Evolutionary conservation across 2,329 filamentous ascomycete species (phyloP).

Genomic region (Ascochyta clinopodiicola): DNA sequence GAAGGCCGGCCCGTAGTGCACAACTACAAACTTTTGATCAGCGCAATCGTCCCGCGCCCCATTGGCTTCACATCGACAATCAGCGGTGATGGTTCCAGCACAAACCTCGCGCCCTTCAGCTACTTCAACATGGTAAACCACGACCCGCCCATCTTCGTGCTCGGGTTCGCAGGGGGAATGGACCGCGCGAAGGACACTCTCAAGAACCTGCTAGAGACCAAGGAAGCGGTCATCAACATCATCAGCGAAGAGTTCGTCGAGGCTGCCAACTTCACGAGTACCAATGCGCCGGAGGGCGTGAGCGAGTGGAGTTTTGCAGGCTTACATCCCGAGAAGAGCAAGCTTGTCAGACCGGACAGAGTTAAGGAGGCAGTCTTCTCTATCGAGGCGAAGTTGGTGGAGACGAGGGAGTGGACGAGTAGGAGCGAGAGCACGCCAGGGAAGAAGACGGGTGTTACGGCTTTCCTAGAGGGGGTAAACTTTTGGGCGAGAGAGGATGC

Average conservation of each 20-base stretch:
- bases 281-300: slow-evolving; percentile 78
- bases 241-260: slow-evolving; percentile 85
- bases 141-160: slow-evolving; percentile 83
- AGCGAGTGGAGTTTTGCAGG: slow-evolving; percentile 83
- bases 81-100: slow-evolving; percentile 65
- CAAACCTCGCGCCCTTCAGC: slow-evolving; percentile 86
- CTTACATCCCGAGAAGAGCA: slow-evolving; percentile 71
- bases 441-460: slow-evolving; percentile 76
- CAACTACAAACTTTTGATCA: slow-evolving; percentile 95
- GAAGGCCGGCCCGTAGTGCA: slow-evolving; percentile 68
- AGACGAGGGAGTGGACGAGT: slow-evolving; percentile 78
- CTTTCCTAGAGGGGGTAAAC: slow-evolving; percentile 79
- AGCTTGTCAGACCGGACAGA: slow-evolving; percentile 71
- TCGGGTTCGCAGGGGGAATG: slow-evolving; percentile 65
- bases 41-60: slow-evolving; percentile 80
- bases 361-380: slow-evolving; percentile 84
- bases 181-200: slow-evolving; percentile 78
- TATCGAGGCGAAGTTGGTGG: slow-evolving; percentile 80
- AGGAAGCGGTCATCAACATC: slow-evolving; percentile 82
- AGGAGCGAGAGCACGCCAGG: slow-evolving; percentile 65
- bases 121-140: slow-evolving; percentile 86
- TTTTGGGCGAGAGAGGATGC: slow-evolving; percentile 94
- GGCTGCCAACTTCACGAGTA: slow-evolving; percentile 80
- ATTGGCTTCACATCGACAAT: slow-evolving; percentile 70
- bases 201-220: slow-evolving; percentile 72